Evolutionary conservation across 2,329 filamentous ascomycete genomes (phyloP).

Genomic region (Aspergillus puulaauensis): DNA sequence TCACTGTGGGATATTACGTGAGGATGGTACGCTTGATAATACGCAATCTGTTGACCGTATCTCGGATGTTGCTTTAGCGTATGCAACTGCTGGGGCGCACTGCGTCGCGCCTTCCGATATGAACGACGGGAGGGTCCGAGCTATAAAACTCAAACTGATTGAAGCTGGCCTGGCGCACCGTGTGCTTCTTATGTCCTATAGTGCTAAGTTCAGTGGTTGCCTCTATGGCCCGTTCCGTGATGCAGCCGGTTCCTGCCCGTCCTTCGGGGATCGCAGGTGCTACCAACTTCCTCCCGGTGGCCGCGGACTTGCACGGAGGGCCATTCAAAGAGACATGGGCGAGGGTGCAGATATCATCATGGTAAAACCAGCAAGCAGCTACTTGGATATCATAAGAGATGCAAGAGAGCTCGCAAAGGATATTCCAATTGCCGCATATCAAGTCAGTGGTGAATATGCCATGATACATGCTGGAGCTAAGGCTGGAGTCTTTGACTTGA

Average conservation of each 20-base stretch:
- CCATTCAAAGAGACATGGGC: conserved; percentile 83
- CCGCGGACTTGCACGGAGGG: conserved; percentile 84
- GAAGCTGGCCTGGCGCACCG: conserved; percentile 91
- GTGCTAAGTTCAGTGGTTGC: conserved; percentile 95
- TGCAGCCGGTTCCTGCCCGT: conserved; percentile 84
- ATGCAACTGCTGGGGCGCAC: conserved; percentile 92
- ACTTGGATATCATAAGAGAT: conserved; percentile 95
- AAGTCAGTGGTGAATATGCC: conserved; percentile 94
- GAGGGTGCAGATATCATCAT: conserved; percentile 98
- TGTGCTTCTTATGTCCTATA: conserved; percentile 94
- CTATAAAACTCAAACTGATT: conserved; percentile 97
- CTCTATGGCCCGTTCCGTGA: conserved; percentile 97
- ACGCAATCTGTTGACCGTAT: conserved; percentile 90
- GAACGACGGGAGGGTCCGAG: conserved; percentile 96
- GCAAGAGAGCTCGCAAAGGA: conserved; percentile 92
- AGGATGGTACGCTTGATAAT: conserved; percentile 93
- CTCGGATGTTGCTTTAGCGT: conserved; percentile 94
- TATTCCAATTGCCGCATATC: conserved; percentile 90
- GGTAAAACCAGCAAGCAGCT: conserved; percentile 96
- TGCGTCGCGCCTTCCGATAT: conserved; percentile 97
- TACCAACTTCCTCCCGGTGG: conserved; percentile 95
- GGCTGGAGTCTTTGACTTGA: conserved; percentile 93
- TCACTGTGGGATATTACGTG: conserved; percentile 92
- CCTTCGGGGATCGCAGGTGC: conserved; percentile 92
- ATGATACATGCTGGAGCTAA: conserved; percentile 98